Evolutionary conservation across 208 protist genomes (phyloP), one percentile per base, ranked within the genome.

Genomic region (Herpetomonas tarakana): DNA sequence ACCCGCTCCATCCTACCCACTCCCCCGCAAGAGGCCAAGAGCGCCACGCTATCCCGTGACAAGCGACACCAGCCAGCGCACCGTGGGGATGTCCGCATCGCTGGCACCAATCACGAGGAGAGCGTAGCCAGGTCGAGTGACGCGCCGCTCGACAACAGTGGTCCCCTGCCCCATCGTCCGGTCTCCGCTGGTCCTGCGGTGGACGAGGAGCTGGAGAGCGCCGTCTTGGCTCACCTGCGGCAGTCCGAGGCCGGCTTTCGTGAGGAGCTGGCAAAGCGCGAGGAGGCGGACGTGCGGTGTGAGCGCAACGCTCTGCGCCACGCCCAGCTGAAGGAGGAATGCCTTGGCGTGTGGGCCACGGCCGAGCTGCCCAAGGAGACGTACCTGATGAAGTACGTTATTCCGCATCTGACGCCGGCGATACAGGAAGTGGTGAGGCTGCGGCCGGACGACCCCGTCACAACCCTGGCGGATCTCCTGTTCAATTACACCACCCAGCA

Each of bases 341-440:
- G 68, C 21, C 54, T 45, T 2, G 64, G 74, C 4, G 45, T 59
- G 9, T 56, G 18, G 7, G 50, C 50, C 12, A 45, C 74, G 38
- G 62, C 66, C 51, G 6, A 30, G 31, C 47, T 93, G 65, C 92
- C 93, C n/a, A 76, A 79, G 50, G 75, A 96, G 58, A 70, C 74
- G 55, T 98, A 97, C 58, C 62, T 98, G 41, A 98, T 98, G 92
- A 77, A 71, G 53, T 88, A 97, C 49, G 92, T 98, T 14, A 54
- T 98, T 58, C 95, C 95, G 27, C 89, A 78, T 49, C 74, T 98
- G 38, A 97, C 92, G 9, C 81, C 88, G n/a, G 75, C 81, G 38
- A 78, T 98, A 50, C 76, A 91, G 29, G 83, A 96, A 62, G 86
- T 97, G 16, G 80, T 83, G 76, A 78, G 94, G 47, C 60, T 79